Conservation (phyloP, 495 filamentous ascomycete species). For the Tetracladium marchalianum region DNA sequence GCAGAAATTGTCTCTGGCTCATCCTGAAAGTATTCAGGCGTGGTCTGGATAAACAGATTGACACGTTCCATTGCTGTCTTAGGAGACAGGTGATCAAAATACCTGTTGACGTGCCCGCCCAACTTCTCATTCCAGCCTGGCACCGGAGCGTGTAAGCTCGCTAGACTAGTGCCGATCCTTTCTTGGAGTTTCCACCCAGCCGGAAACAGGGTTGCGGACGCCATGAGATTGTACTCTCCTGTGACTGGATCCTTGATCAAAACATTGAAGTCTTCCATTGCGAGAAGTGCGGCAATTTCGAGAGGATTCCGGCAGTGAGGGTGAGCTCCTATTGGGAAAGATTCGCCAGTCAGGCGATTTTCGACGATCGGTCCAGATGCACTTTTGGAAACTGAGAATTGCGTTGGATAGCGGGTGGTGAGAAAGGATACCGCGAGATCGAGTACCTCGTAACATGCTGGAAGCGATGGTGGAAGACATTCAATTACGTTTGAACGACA, state of each 20-base stretch:
- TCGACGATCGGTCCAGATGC: slow-evolving; percentile 22
- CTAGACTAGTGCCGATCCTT: slow-evolving; percentile 44
- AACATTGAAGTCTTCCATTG: slow-evolving; percentile 50
- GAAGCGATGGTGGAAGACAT: slow-evolving; percentile 38
- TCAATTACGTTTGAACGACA: slow-evolving; percentile 36
- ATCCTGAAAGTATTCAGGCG: slow-evolving; percentile 30
- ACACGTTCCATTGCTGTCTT: slow-evolving; percentile 40
- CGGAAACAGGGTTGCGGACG: slow-evolving; percentile 47
- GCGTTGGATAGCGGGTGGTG: slow-evolving; percentile 33
- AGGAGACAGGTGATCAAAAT: slow-evolving; percentile 36
- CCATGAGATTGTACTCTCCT: slow-evolving; percentile 33
- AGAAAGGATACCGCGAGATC: slow-evolving; percentile 41
- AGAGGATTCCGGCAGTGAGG: slow-evolving; percentile 30
- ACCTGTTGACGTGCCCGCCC: slow-evolving; percentile 40
- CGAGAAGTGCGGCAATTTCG: slow-evolving; percentile 44
- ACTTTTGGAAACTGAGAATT: slow-evolving; percentile 26
- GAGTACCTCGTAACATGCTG: slow-evolving; percentile 41
- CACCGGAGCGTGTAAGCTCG: slow-evolving; percentile 40
- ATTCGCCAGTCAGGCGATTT: slow-evolving; percentile 41
- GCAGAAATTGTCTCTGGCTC: slow-evolving; percentile 30
- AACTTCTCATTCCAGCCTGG: slow-evolving; percentile 46
- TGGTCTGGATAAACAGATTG: slow-evolving; percentile 45
- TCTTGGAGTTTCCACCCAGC: slow-evolving; percentile 46
- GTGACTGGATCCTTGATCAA: slow-evolving; percentile 40
- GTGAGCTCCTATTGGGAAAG: slow-evolving; percentile 24